These are phyloP conservation scores for Athelia sp. DNA, from an alignment of 1,284 basidiomycete species.

Conservation along the genomic window DNA sequence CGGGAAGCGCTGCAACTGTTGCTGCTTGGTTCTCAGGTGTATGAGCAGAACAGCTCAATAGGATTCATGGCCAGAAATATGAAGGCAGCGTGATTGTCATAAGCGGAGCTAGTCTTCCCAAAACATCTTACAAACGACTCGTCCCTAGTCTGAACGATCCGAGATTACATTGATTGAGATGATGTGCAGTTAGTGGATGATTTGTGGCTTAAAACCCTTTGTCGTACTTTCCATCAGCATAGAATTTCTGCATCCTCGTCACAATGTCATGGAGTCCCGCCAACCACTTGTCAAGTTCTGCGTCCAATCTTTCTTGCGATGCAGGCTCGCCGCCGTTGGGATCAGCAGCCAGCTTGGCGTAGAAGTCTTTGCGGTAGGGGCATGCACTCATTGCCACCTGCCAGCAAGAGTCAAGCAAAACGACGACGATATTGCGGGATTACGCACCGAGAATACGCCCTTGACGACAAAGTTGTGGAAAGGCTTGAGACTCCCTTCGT, in stretches of 20 bases:
- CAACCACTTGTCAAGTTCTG: constrained; percentile 69
- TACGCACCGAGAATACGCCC: constrained; percentile 77
- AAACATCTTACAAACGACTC: no score
- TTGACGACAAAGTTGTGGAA: constrained; percentile 89
- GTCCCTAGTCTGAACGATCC: no score
- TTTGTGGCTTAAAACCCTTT: constrained; percentile 18
- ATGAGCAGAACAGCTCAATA: no score
- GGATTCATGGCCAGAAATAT: no score
- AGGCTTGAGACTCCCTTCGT: constrained; percentile 79
- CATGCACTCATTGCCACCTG: constrained; percentile 97
- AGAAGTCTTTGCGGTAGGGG: constrained; percentile 89
- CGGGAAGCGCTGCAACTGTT: no score
- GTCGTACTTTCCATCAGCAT: constrained; percentile 42
- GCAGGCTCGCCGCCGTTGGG: constrained; percentile 48
- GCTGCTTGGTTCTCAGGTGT: no score
- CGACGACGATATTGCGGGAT: constrained; percentile 3
- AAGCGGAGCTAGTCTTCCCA: no score
- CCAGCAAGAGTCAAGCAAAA: constrained; percentile 7
- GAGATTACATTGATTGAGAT: no score
- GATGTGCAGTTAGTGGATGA: no score
- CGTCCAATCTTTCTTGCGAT: constrained; percentile 62
- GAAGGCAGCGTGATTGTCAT: no score
- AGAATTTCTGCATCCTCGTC: constrained; percentile 67
- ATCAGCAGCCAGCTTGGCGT: constrained; percentile 80
- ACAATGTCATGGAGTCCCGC: constrained; percentile 70